Evolutionary conservation across 1,139 yeast genomes (phyloP), one percentile per base, ranked within the genome.

Genomic region (Groenewaldozyma auringiensis): DNA sequence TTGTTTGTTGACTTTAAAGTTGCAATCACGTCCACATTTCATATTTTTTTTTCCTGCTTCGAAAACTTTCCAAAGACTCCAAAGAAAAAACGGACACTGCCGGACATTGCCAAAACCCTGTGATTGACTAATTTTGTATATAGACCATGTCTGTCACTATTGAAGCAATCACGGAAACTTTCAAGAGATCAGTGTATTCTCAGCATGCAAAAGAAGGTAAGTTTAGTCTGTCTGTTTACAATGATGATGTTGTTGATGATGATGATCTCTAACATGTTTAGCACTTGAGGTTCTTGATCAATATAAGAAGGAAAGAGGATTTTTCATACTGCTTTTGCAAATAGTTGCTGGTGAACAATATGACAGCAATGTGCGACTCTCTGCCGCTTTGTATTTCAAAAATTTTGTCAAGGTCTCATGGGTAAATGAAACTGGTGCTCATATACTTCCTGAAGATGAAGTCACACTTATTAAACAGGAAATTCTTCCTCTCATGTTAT

Each of bases 361-460:
- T 40, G 73, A 76, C 2, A 61, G 65, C 2, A 69, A 84, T 1
- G 76, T 84, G 1, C 74, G 96, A 52, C 70, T 89, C 43, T 96
- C 98, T 0, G 95, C 85, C 17, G 92, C 96, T 2, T 69, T 94
- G 46, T 88, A 83, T 65, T 88, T 94, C 69, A 94, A 94, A 62
- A 94, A 94, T 63, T 76, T 87, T 53, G 74, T 92, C 54, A 82
- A 78, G 54, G 70, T 96, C 45, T 81, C 76, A 58, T 94, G 97
- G 97, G 79, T 83, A 41, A 86, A 87, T 62, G 95, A 87, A 53
- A 85, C 85, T 50, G 97, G 98, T 1, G 75, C 75, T 48, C 83
- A 92, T 62, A 62, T 79, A 49, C 68, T 89, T 32, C 74, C 83
- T 1, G 53, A 62, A 1, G 69, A 70, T 3, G 95, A 89, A 59